phyloP scores from a whole-genome alignment of 192 early-diverging fungal species.

The Lunasporangiospora selenospora region DNA sequence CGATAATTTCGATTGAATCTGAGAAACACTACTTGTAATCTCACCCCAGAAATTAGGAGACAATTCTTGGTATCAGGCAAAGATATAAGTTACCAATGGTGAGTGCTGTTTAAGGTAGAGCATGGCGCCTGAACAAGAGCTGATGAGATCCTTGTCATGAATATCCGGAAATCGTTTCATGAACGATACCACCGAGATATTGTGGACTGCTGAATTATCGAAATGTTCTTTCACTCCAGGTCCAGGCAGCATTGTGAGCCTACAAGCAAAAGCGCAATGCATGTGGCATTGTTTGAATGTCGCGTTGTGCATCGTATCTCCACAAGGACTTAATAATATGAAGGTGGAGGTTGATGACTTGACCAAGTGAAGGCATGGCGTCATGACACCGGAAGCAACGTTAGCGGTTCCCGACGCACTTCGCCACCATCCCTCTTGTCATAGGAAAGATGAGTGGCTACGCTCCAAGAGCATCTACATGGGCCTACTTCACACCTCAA shows the following conservation, averaged over 20 bases:
- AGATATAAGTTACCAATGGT: slow-evolving; percentile 22
- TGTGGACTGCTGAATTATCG: slow-evolving; percentile 8
- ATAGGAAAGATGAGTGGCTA: slow-evolving; percentile 1
- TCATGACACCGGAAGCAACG: slow-evolving; percentile 33
- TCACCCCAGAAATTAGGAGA: too few relatives aligned
- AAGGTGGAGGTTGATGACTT: slow-evolving; percentile 18
- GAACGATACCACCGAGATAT: slow-evolving; percentile 28
- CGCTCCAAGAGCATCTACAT: slow-evolving; percentile 6
- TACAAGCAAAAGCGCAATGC: slow-evolving; percentile 10
- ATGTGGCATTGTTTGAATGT: slow-evolving; percentile 12
- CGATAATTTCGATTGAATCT: too few relatives aligned
- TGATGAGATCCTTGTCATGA: slow-evolving; percentile 20
- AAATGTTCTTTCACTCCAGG: slow-evolving; percentile 20
- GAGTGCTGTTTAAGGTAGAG: slow-evolving; percentile 24
- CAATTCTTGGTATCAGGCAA: too few relatives aligned
- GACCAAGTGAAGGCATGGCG: slow-evolving; percentile 40
- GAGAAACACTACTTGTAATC: too few relatives aligned
- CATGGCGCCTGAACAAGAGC: slow-evolving; percentile 10
- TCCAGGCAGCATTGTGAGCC: slow-evolving; percentile 22
- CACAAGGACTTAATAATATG: slow-evolving; percentile 7
- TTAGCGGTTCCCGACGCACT: slow-evolving; percentile 9
- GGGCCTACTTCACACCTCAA: slow-evolving; percentile 11
- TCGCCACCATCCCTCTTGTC: slow-evolving; percentile 11
- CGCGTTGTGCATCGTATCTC: slow-evolving; percentile 8
- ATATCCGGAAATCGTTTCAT: slow-evolving; percentile 30